Conservation (phyloP, 208 protist species). For the Trypanosoma lewisi region DNA sequence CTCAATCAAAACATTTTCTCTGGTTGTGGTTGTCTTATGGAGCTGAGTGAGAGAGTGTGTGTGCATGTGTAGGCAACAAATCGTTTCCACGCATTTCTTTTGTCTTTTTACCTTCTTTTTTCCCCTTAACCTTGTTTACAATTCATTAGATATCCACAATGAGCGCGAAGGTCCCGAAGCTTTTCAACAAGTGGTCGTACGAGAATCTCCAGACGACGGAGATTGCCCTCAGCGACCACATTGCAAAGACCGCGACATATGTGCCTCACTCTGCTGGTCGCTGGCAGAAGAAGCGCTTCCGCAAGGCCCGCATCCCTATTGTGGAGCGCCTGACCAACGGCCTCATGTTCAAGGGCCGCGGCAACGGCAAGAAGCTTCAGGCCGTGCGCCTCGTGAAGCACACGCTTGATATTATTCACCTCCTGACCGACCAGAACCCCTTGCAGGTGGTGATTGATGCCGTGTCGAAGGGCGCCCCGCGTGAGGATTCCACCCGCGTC, state of each 20-base stretch:
- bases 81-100: no score
- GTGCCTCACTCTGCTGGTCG: constrained; percentile 99
- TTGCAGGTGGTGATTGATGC: constrained; percentile 98
- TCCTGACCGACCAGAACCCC: constrained; percentile 99
- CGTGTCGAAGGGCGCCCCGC: constrained; percentile 97
- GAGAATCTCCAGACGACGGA: constrained; percentile 80
- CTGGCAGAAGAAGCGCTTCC: constrained; percentile 98
- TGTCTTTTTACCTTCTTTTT: constrained; percentile 17
- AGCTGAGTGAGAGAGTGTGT: no score
- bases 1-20: no score
- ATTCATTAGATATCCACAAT: constrained; percentile 93
- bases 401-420: constrained; percentile 99
- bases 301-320: constrained; percentile 97
- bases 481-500: constrained; percentile 99
- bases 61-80: no score
- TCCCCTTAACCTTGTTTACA: background rate
- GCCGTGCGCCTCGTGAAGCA: constrained; percentile 98
- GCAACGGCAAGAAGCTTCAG: constrained; percentile 99
- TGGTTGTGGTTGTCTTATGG: no score
- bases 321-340: constrained; percentile 96
- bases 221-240: constrained; percentile 96
- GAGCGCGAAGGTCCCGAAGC: constrained; percentile 76
- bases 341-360: constrained; percentile 99
- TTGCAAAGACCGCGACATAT: constrained; percentile 94
- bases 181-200: constrained; percentile 92